phyloP scores from a whole-genome alignment of 1,284 basidiomycete species.

The Anthracocystis walkeri region DNA sequence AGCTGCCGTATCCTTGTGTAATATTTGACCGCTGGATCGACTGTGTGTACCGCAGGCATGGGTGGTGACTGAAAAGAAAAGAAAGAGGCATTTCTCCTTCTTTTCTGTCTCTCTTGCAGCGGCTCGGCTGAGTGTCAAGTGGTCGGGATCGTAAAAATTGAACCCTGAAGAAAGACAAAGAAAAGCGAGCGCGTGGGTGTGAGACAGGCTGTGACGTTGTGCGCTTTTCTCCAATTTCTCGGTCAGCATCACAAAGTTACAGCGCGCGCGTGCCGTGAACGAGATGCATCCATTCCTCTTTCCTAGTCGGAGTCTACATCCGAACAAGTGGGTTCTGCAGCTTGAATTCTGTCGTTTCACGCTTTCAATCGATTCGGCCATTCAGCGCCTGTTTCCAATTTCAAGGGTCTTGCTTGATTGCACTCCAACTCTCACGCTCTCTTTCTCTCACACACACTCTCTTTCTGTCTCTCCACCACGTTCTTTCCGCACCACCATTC shows the following conservation, averaged over 20 bases:
- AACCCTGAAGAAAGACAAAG: too few relatives aligned
- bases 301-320: not conserved
- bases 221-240: too few relatives aligned
- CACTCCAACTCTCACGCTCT: not conserved
- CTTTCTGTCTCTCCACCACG: not conserved
- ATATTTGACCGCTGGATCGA: not conserved
- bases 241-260: not conserved
- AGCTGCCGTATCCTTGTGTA: too few relatives aligned
- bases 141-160: not conserved
- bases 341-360: not conserved
- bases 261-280: not conserved
- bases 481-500: not conserved
- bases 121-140: not conserved
- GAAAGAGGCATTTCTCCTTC: slow-evolving; percentile 2
- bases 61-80: not conserved
- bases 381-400: not conserved
- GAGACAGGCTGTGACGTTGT: too few relatives aligned
- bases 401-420: slow-evolving; percentile 2
- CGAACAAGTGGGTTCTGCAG: not conserved
- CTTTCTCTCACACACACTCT: not conserved
- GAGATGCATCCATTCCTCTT: not conserved
- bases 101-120: not conserved
- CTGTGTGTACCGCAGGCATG: not conserved
- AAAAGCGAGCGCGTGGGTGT: too few relatives aligned
- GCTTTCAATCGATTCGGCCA: not conserved